Conservation (phyloP, 352 stramenopile species). For the Globisporangium paroecandrum region DNA sequence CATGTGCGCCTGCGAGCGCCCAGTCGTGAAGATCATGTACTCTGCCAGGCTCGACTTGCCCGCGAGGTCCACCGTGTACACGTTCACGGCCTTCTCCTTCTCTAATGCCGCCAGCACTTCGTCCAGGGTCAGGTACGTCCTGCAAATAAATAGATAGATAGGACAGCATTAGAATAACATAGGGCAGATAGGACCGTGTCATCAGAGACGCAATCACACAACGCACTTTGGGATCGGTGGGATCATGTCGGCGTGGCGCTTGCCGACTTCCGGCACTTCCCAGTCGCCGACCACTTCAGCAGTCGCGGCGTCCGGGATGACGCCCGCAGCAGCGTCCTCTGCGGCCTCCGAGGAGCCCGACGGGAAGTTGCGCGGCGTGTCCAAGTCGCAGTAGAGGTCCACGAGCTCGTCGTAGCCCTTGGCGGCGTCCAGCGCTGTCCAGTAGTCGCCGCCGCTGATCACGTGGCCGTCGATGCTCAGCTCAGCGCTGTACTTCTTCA, state of each 20-base stretch:
- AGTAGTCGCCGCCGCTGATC: slow-evolving; percentile 78
- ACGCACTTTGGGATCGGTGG: slow-evolving; percentile 41
- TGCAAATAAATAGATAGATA: slow-evolving; percentile 2
- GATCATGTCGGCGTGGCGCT: slow-evolving; percentile 78
- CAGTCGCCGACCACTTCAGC: slow-evolving; percentile 36
- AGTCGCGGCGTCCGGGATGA: slow-evolving; percentile 7
- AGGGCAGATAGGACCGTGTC: not conserved
- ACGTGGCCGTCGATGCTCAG: slow-evolving; percentile 61
- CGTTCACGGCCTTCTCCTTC: slow-evolving; percentile 70
- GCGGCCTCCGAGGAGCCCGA: slow-evolving; percentile 21
- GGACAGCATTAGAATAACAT: not conserved
- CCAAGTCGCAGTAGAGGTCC: slow-evolving; percentile 71
- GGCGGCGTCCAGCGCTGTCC: slow-evolving; percentile 76
- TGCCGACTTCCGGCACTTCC: slow-evolving; percentile 59
- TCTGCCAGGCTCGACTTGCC: slow-evolving; percentile 82
- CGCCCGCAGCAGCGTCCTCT: slow-evolving; percentile 27
- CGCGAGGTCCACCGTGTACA: slow-evolving; percentile 70
- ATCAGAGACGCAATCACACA: too few relatives aligned
- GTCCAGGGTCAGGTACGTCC: slow-evolving; percentile 69
- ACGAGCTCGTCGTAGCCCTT: slow-evolving; percentile 84
- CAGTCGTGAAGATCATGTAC: slow-evolving; percentile 89
- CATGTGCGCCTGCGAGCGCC: slow-evolving; percentile 81
- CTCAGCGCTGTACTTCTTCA: slow-evolving; percentile 84
- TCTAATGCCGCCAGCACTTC: slow-evolving; percentile 65
- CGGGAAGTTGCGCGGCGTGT: slow-evolving; percentile 73